These are phyloP conservation scores for Elongisporangium prolatum DNA, from an alignment of 352 stramenopile species.

Conservation along the genomic window DNA sequence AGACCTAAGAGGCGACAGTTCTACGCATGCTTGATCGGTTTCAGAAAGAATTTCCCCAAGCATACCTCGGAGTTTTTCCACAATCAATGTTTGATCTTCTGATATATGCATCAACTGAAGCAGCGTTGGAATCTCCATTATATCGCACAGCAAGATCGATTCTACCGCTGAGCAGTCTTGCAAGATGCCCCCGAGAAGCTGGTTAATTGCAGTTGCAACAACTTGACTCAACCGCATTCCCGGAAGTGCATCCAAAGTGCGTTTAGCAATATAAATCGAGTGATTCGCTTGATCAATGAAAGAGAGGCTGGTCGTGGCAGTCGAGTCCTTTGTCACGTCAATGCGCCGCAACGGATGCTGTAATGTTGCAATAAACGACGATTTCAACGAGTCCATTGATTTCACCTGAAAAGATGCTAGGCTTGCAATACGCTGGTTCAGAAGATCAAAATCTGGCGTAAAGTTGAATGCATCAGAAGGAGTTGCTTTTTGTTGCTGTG, in stretches of 20 bases:
- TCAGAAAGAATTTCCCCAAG: slow-evolving; percentile 49
- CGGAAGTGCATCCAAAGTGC: slow-evolving; percentile 20
- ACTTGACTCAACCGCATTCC: slow-evolving; percentile 53
- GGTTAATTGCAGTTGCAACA: slow-evolving; percentile 63
- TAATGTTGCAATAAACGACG: slow-evolving; percentile 59
- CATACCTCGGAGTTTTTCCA: slow-evolving; percentile 61
- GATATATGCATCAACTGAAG: slow-evolving; percentile 59
- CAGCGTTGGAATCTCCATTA: slow-evolving; percentile 38
- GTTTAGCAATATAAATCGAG: slow-evolving; percentile 50
- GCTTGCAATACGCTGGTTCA: slow-evolving; percentile 53
- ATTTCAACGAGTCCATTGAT: slow-evolving; percentile 43
- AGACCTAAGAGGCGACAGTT: slow-evolving; percentile 60
- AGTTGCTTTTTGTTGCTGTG: slow-evolving; percentile 52
- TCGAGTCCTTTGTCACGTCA: slow-evolving; percentile 57
- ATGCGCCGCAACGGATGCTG: slow-evolving; percentile 37
- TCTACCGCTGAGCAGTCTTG: slow-evolving; percentile 62
- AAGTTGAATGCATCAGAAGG: slow-evolving; percentile 35
- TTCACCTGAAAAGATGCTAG: slow-evolving; percentile 43
- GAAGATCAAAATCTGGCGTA: slow-evolving; percentile 53
- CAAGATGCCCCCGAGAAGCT: slow-evolving; percentile 52
- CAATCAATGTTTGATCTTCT: slow-evolving; percentile 54
- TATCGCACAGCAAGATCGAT: slow-evolving; percentile 55
- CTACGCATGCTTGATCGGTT: slow-evolving; percentile 35
- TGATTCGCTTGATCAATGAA: slow-evolving; percentile 41
- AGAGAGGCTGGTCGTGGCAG: slow-evolving; percentile 40